These are phyloP conservation scores for Cicer arietinum DNA, from an alignment of 306 rosid genomes.

Conservation along the genomic window DNA sequence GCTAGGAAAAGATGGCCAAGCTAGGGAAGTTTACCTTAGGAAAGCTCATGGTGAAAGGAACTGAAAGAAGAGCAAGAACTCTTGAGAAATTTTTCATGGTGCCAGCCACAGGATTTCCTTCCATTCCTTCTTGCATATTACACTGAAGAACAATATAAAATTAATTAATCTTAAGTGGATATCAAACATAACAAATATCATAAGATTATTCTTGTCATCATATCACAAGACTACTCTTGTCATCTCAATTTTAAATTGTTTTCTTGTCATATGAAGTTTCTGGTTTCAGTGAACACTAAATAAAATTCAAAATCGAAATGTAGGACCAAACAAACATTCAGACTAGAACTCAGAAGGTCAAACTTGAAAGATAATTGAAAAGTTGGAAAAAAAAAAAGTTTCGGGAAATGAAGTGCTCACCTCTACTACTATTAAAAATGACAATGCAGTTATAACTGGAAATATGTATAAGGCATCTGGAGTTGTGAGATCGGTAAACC, in stretches of 20 bases:
- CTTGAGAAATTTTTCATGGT: constrained; percentile 87
- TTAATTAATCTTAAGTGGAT: constrained; percentile 6
- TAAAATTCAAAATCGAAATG: constrained; percentile 29
- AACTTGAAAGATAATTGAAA: constrained; percentile 31
- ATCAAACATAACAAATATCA: constrained; percentile 9
- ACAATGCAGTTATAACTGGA: constrained; percentile 76
- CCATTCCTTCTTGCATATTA: constrained; percentile 93
- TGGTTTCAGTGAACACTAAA: background rate
- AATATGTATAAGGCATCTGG: constrained; percentile 73
- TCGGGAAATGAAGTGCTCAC: constrained; percentile 50
- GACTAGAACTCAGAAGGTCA: constrained; percentile 24
- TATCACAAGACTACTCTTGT: background rate
- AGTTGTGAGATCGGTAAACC: constrained; percentile 92
- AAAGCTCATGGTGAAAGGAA: constrained; percentile 86
- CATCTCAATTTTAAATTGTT: constrained; percentile 15
- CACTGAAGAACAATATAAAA: constrained; percentile 53
- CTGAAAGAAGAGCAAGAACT: constrained; percentile 82
- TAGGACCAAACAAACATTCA: constrained; percentile 17
- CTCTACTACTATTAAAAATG: constrained; percentile 89
- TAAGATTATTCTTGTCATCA: constrained; percentile 1
- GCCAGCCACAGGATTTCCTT: constrained; percentile 81
- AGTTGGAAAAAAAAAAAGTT: background rate
- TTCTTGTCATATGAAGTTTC: background rate
- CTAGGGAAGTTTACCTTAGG: constrained; percentile 68
- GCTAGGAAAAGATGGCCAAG: constrained; percentile 9